These are phyloP conservation scores for Rhodosorus marinus DNA, from an alignment of 23 red algal genomes.

Conservation along the genomic window DNA sequence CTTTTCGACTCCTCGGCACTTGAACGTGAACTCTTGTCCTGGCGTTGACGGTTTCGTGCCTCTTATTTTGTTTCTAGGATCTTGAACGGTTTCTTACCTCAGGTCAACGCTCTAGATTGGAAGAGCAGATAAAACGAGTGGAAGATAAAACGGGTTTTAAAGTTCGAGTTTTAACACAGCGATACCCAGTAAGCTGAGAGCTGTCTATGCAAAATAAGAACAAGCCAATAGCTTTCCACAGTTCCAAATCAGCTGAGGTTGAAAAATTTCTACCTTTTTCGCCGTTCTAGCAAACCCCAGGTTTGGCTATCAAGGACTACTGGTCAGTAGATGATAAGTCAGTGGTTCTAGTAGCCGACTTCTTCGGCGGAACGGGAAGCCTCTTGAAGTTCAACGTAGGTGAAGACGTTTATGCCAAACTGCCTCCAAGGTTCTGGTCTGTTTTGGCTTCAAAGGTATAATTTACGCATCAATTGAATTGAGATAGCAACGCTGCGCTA, in stretches of 20 bases:
- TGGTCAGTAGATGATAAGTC: slow-evolving; percentile 85
- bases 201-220: background rate
- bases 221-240: background rate
- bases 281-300: no score
- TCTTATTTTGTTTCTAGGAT: slow-evolving; percentile 28
- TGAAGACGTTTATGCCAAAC: slow-evolving; percentile 31
- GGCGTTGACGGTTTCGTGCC: no score
- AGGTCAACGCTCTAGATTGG: slow-evolving; percentile 27
- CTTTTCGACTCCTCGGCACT: no score
- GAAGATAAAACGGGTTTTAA: slow-evolving; percentile 62
- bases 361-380: slow-evolving; percentile 67
- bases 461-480: no score
- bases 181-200: slow-evolving; percentile 75
- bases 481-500: no score
- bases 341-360: slow-evolving; percentile 87
- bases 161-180: slow-evolving; percentile 72
- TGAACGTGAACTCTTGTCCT: background rate
- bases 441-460: slow-evolving; percentile 37
- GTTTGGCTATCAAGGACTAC: slow-evolving; percentile 78
- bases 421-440: slow-evolving; percentile 82
- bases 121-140: slow-evolving; percentile 27
- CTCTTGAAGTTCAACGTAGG: slow-evolving; percentile 97
- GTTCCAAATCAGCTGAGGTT: background rate
- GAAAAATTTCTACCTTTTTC: no score
- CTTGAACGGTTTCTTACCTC: slow-evolving; percentile 55